A percentile compares a stretch with the other conserved stretches of the same genome.
These are phyloP conservation scores for Jaenimonas drosophilae DNA, from an alignment of 208 protist genomes.

Conservation along the genomic window DNA sequence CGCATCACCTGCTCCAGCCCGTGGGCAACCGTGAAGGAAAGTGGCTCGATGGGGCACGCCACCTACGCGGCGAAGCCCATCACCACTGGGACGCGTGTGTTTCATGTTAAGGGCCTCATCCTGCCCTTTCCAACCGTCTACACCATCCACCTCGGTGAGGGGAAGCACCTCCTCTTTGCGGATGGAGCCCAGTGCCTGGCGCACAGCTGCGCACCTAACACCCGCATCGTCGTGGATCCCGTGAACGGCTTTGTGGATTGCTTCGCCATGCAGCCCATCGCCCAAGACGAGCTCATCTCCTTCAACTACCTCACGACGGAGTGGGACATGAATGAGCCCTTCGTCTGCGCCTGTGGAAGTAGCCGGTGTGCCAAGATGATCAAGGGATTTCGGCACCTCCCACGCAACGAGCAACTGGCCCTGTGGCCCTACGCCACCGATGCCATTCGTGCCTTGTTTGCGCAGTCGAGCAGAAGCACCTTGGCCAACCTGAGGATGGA, in stretches of 20 bases:
- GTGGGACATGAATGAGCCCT: slow-evolving; percentile 81
- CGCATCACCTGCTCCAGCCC: slow-evolving; percentile 30
- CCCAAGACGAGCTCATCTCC: slow-evolving; percentile 42
- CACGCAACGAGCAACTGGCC: slow-evolving; percentile 27
- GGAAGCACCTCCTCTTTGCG: slow-evolving; percentile 68
- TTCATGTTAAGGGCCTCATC: slow-evolving; percentile 61
- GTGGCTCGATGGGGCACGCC: slow-evolving; percentile 37
- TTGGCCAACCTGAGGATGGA: slow-evolving; percentile 44
- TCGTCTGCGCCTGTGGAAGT: slow-evolving; percentile 57
- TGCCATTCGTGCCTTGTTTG: slow-evolving; percentile 48
- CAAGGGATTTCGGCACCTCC: slow-evolving; percentile 55
- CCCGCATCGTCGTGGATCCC: slow-evolving; percentile 58
- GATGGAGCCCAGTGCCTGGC: slow-evolving; percentile 67
- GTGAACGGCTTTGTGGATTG: slow-evolving; percentile 48
- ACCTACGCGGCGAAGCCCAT: slow-evolving; percentile 50
- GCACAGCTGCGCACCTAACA: slow-evolving; percentile 77
- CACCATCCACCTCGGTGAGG: slow-evolving; percentile 74
- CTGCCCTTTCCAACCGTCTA: slow-evolving; percentile 76
- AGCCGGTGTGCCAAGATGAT: slow-evolving; percentile 44
- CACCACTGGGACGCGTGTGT: slow-evolving; percentile 37
- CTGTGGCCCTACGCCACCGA: slow-evolving; percentile 46
- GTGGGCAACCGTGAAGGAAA: slow-evolving; percentile 21
- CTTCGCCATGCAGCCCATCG: slow-evolving; percentile 53
- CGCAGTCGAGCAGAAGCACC: slow-evolving; percentile 34
- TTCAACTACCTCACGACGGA: slow-evolving; percentile 88